Evolutionary conservation across 2,329 filamentous ascomycete species (phyloP), one percentile per base, ranked within the genome.

Genomic region (Monilinia fructigena): DNA sequence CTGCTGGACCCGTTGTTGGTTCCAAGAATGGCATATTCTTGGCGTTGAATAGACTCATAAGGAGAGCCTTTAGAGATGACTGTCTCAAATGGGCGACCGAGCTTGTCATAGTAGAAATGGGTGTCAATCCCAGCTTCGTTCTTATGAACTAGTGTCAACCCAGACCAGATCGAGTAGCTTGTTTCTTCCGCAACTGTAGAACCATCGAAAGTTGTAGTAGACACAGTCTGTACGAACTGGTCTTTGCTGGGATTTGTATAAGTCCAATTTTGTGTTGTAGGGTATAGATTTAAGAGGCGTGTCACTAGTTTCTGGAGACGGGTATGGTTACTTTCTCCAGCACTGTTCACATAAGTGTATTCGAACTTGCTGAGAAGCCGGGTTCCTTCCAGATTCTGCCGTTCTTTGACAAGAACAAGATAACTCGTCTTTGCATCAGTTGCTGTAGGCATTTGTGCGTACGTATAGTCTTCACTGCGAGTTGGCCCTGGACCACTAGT

Each of bases 391-490:
- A 40, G 5, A 28, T 47, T 64, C 11, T 40, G 40, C 35, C 45
- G 54, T 20, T 58, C 42, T 14, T 56, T 53, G 6, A 64, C 28
- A 12, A 47, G 16, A 8, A 64, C 62, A 40, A 56, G 35, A 50
- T 64, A 64, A 3, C 18, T 42, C 11, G 62, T 38, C 28, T 58
- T 50, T 48, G 53, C 42, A 4, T 42, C 62, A 11, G 53, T 58
- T 0, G 42, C 62, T 5, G 62, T 64, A 28, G 62, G 50, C 16
- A 64, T 64, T 40, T 64, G 62, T 6, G 31, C 11, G 38, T 64
- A 64, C 28, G 52, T 50, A 58, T 58, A 64, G 16, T 11, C 5
- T 42, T 64, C 62, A 52, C 26, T 64, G 2, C 62, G 62, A n/a
- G 6, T 55, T 64, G 62, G 42, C 3, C 40, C 31, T 3, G 7